Evolutionary conservation across 176 grass and related monocot species (phyloP), one percentile per base, ranked within the genome.

Genomic region (Puya raimondii): DNA sequence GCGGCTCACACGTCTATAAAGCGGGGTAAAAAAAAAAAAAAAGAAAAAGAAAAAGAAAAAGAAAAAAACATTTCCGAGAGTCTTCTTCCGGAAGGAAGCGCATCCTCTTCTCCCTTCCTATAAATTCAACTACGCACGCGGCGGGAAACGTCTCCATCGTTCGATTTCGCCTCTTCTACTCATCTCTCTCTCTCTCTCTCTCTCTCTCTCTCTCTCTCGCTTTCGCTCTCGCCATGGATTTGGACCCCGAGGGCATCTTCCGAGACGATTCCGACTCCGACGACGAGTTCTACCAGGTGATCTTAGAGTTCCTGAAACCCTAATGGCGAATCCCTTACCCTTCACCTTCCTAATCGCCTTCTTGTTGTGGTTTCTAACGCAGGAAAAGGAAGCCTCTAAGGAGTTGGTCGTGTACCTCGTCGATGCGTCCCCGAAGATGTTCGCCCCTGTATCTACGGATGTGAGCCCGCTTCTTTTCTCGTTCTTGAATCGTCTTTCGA

Each of bases 351-450:
- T 54, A 23, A 49, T 49, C 23, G 17, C 69, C 52, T 66, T 68
- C 80, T 88, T 17, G 47, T 58, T 16, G 52, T 20, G 59, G 26
- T 81, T 22, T 69, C 15, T 22, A 72, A 58, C 72, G 59, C 93
- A 96, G 93, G 86, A 92, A 64, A 96, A 83, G 72, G 93, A 96
- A 53, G 66, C 84, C 10, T 89, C 88, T 51, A 96, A 96, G 76
- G 88, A 96, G 3, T 82, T 96, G 54, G 81, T 89, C 9, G 89
- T 89, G 47, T 96, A 96, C 77, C 85, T 96, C 72, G 57, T 96
- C 6, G 93, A 96, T 72, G 83, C 93, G n/a, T 96, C 93, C 18
- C 93, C 93, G 48, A 96, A 83, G 75, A 96, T 92, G 93, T 96
- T 96, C 76, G 72, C 72, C 16, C 77, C 86, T 1, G 67, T 70